Evolutionary conservation across 495 filamentous ascomycete species (phyloP).

Genomic region (Aspergillus taichungensis): DNA sequence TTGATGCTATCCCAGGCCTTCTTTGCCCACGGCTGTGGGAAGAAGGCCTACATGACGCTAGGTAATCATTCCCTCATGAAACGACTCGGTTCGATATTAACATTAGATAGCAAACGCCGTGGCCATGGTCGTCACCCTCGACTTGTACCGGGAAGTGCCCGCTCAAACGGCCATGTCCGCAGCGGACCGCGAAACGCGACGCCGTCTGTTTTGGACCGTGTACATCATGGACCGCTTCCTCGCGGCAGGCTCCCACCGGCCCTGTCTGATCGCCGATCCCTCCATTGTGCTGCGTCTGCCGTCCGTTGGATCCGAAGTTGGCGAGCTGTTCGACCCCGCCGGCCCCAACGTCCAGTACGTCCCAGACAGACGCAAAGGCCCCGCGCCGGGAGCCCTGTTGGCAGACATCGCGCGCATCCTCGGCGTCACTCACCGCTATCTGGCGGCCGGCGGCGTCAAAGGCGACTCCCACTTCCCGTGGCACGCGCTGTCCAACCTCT

Average conservation of each 20-base stretch:
- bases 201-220: conserved; percentile 74
- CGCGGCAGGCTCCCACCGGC: conserved; percentile 68
- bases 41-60: conserved; percentile 78
- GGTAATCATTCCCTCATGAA: conserved; percentile 32
- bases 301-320: conserved; percentile 47
- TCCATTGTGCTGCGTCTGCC: conserved; percentile 65
- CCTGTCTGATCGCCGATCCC: conserved; percentile 65
- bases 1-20: conserved; percentile 67
- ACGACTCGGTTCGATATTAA: not conserved
- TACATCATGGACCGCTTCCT: conserved; percentile 77
- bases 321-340: conserved; percentile 62
- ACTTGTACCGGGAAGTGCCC: conserved; percentile 64
- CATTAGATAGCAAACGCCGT: conserved; percentile 56
- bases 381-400: conserved; percentile 62
- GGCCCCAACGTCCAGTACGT: conserved; percentile 62
- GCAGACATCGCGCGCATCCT: conserved; percentile 77
- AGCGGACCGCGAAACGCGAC: conserved; percentile 61
- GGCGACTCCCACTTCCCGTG: conserved; percentile 84
- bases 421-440: conserved; percentile 74
- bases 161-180: conserved; percentile 44
- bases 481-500: conserved; percentile 75
- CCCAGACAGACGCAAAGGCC: conserved; percentile 55
- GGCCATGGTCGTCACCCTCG: conserved; percentile 71
- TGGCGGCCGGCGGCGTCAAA: conserved; percentile 76
- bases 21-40: conserved; percentile 69